phyloP scores from a whole-genome alignment of 306 rosid species.

The Gastrolobium villosum region DNA sequence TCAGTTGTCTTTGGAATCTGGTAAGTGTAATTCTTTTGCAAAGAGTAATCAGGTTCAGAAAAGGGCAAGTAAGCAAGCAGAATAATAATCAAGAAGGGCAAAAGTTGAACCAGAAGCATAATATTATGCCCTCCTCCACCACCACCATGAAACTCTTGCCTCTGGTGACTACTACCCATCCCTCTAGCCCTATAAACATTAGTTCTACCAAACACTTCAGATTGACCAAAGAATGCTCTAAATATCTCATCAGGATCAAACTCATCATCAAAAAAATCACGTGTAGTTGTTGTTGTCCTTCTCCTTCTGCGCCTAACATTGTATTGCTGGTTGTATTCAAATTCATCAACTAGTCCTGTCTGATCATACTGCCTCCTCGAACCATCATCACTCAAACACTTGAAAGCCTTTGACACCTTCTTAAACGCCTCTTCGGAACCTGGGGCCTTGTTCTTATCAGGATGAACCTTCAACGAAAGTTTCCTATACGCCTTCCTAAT shows the following conservation, averaged over 20 bases:
- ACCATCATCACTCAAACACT: constrained; percentile 83
- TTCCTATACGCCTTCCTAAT: constrained; percentile 89
- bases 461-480: constrained; percentile 91
- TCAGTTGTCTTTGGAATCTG: constrained; percentile 68
- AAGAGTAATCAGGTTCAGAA: constrained; percentile 76
- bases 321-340: constrained; percentile 67
- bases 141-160: constrained; percentile 75
- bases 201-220: constrained; percentile 65
- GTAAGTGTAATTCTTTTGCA: constrained; percentile 73
- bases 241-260: constrained; percentile 92
- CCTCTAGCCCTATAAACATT: constrained; percentile 68
- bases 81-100: constrained; percentile 75
- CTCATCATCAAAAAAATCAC: constrained; percentile 72
- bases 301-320: constrained; percentile 75
- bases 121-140: constrained; percentile 64
- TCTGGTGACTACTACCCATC: constrained; percentile 56
- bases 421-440: constrained; percentile 97
- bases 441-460: constrained; percentile 96
- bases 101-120: constrained; percentile 71
- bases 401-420: constrained; percentile 91
- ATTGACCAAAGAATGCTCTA: constrained; percentile 88
- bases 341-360: constrained; percentile 75
- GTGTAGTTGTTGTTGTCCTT: constrained; percentile 44
- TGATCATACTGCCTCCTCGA: constrained; percentile 88
- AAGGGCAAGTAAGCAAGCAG: constrained; percentile 90